Evolutionary conservation across 202 grass and related monocot species (phyloP).

Genomic region (Setaria italica): DNA sequence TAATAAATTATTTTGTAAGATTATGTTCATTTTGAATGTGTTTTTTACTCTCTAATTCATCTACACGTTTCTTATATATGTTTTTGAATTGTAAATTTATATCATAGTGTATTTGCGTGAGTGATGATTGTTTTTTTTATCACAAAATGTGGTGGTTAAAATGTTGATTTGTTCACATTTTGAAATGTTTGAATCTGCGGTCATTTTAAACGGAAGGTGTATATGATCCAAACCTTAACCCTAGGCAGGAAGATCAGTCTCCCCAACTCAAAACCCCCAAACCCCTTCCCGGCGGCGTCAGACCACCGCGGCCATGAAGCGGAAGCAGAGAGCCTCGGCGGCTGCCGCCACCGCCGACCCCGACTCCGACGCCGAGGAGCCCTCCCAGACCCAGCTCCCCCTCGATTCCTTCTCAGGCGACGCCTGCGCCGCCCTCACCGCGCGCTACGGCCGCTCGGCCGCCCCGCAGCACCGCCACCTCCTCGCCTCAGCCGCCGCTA

Average conservation of each 20-base stretch:
- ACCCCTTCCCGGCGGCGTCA: slow-evolving; percentile 32
- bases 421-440: slow-evolving; percentile 71
- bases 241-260: background rate
- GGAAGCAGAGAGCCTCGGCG: slow-evolving; percentile 47
- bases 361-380: slow-evolving; percentile 47
- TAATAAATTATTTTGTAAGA: background rate
- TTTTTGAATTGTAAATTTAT: background rate
- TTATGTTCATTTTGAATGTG: background rate
- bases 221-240: background rate
- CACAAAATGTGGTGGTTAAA: background rate
- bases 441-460: slow-evolving; percentile 85
- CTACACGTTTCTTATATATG: no score
- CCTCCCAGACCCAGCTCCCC: slow-evolving; percentile 39
- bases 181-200: background rate
- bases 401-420: slow-evolving; percentile 70
- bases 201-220: background rate
- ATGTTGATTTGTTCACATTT: background rate
- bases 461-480: slow-evolving; percentile 93
- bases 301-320: slow-evolving; percentile 47
- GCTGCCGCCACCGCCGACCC: slow-evolving; percentile 18
- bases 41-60: no score
- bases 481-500: slow-evolving; percentile 87
- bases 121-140: background rate
- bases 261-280: background rate
- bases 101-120: background rate